Base-by-base conservation (phyloP, 768 basidiomycete genomes). In the Termitomyces sp. region DNA sequence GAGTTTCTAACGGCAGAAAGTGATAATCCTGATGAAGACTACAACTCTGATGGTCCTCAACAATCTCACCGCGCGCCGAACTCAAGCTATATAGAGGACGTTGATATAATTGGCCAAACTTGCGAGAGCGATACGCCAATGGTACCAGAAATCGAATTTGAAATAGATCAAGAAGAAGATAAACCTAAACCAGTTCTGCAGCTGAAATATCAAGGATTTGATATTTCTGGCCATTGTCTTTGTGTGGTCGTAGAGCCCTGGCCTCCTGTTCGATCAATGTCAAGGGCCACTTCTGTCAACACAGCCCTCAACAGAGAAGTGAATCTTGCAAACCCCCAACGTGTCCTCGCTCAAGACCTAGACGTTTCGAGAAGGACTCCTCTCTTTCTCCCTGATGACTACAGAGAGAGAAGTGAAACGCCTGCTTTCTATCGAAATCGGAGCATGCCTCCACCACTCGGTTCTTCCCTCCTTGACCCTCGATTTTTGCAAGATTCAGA, bases 241-340 rank as follows among this genome's bases (percentile, higher is more conserved):
- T 91, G 89, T 67, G 79, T 94, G 38, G 87, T 94, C 26, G 85
- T 93, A 16, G 92, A 94, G 68, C 93, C 92, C 16, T 91, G 85
- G 79, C 87, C 89, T 4, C 73, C 82, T 14, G 67, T 84, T 40
- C 80, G 77, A 38, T 63, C 71, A 4, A 63, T 67, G 38, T 64
- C 78, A 4, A 69, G 56, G 63, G 71, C 61, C n/a, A 71, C 66
- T 13, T 66, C 69, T 5, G 54, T 68, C 12, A 23, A 5, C 54
- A 64, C 23, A 59, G 51, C 52, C 35, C 64, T 46, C 63, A 65
- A 67, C 32, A 66, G 75, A 52, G 69, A 70, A 20, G 66, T 71
- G 35, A 75, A 69, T 59, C 67, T 77, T 44, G 71, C 71, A 4
- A 72, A 77, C 33, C 57, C 73, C 1, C 68, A 69, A 49, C 70